Percentiles rank a stretch among this genome's conserved stretches.
These are phyloP conservation scores for Phanerochaete sordida DNA, from an alignment of 768 basidiomycete species.

Conservation along the genomic window DNA sequence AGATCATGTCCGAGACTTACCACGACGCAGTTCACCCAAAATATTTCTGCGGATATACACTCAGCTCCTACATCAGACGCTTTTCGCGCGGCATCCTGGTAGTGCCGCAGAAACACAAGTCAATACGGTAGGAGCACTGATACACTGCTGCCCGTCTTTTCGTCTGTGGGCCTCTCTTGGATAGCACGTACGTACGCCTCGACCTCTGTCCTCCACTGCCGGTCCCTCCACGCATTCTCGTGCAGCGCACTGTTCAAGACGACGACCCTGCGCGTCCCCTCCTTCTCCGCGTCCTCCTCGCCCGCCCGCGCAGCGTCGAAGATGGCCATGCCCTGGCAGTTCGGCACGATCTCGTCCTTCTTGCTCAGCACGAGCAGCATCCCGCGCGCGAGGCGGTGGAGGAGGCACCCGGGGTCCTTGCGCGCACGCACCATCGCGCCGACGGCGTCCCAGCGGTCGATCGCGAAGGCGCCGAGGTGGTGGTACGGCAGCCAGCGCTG, in stretches of 20 bases:
- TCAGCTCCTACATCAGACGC: no score
- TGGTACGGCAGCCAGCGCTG: slow-evolving; percentile 47
- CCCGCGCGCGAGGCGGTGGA: slow-evolving; percentile 17
- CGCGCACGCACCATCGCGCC: slow-evolving; percentile 19
- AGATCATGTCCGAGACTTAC: no score
- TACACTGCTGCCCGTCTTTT: neutral
- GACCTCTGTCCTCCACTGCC: slow-evolving; percentile 27
- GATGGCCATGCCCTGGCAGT: slow-evolving; percentile 32
- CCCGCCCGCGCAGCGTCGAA: slow-evolving; percentile 13
- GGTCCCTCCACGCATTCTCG: slow-evolving; percentile 34
- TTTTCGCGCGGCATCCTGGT: no score
- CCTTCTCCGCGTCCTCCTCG: neutral
- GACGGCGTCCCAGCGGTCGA: slow-evolving; percentile 46
- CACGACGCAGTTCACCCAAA: no score
- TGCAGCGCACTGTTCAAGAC: slow-evolving; percentile 33
- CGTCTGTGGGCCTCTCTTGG: neutral
- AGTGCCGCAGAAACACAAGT: neutral
- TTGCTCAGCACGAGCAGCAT: slow-evolving; percentile 38
- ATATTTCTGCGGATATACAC: no score
- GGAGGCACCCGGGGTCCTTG: slow-evolving; percentile 1
- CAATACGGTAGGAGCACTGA: neutral
- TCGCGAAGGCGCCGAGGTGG: slow-evolving; percentile 39
- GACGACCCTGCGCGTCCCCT: slow-evolving; percentile 15
- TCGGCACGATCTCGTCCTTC: slow-evolving; percentile 45
- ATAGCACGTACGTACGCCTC: slow-evolving; percentile 17